Evolutionary conservation across 2,329 filamentous ascomycete species (phyloP).

Genomic region (Talaromyces marneffei): DNA sequence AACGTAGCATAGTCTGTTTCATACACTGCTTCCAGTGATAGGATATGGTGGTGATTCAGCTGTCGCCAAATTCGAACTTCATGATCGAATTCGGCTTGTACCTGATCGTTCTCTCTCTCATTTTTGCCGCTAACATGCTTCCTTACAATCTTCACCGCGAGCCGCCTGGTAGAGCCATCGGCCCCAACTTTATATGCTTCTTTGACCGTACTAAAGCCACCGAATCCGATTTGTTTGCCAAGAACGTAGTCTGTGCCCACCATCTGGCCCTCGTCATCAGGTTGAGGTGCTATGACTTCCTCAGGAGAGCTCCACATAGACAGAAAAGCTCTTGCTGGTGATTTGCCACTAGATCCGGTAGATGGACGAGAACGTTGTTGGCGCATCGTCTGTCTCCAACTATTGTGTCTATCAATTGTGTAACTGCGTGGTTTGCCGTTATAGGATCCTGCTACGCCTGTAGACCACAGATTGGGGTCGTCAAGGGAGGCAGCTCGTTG

Average conservation of each 20-base stretch:
- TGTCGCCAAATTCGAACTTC: constrained; percentile 64
- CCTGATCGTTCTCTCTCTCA: constrained; percentile 58
- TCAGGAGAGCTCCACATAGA: constrained; percentile 46
- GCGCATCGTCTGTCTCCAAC: constrained; percentile 30
- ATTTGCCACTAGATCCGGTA: constrained; percentile 48
- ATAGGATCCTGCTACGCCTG: constrained; percentile 25
- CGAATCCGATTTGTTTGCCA: constrained; percentile 59
- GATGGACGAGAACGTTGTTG: constrained; percentile 42
- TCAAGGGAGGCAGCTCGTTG: constrained; percentile 35
- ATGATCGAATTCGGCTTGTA: constrained; percentile 63
- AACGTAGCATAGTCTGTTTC: constrained; percentile 64
- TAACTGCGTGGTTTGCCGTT: constrained; percentile 34
- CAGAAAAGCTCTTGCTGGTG: constrained; percentile 54
- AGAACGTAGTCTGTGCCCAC: constrained; percentile 63
- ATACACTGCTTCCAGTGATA: constrained; percentile 59
- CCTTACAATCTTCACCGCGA: constrained; percentile 62
- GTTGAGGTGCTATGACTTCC: constrained; percentile 35
- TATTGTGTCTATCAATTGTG: constrained; percentile 29
- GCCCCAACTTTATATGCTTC: constrained; percentile 60
- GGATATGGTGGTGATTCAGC: constrained; percentile 56
- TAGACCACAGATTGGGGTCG: constrained; percentile 38
- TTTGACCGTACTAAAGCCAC: constrained; percentile 62
- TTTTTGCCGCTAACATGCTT: constrained; percentile 51
- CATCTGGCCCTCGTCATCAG: constrained; percentile 63
- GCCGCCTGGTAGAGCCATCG: constrained; percentile 46